Base-by-base conservation (phyloP, 306 rosid species). In the Fagus crenata region DNA sequence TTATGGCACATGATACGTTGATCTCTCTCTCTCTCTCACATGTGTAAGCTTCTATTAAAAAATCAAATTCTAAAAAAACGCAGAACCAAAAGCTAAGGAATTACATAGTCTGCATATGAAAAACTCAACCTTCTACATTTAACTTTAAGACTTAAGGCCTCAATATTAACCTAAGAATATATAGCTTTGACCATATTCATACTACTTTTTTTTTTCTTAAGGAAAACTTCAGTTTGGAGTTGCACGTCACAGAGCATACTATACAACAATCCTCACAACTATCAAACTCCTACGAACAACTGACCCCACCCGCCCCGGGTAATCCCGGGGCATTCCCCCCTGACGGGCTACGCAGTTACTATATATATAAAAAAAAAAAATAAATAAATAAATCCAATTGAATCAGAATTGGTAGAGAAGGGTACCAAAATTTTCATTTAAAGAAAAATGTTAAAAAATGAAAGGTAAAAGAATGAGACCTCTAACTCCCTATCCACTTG, bases 401-500 rank as follows among this genome's bases (percentile, higher is more conserved):
- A 46, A 43, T 39, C 60, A 39, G 14, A 60, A 75, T 31, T 2
- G 18, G 46, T 2, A 32, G 3, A 59, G 28, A 67, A 11, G 4
- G 61, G 17, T 58, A 36, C 39, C 32, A 9, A 35, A 1, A 17
- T 7, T 31, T 17, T 9, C 28, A 51, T 15, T 7, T 51, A 53
- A 70, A 18, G 18, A 43, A 49, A 41, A 69, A 43, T 35, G 17
- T 6, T 37, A 7, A 42, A 35, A 8, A 17, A 4, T 15, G 5
- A n/a, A 22, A 36, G 46, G 35, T 49, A 5, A 55, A 33, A 71
- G 42, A 36, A 60, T 22, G 80, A 73, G 4, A 95, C 98, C 99
- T 95, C 99, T 67, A 95, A 75, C 51, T 95, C 97, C 79, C 93
- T 86, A 77, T 92, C 98, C 67, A 95, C 99, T 78, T 85, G 92